These are phyloP conservation scores for Naganishia vishniacii DNA, from an alignment of 768 basidiomycete genomes.

Conservation along the genomic window DNA sequence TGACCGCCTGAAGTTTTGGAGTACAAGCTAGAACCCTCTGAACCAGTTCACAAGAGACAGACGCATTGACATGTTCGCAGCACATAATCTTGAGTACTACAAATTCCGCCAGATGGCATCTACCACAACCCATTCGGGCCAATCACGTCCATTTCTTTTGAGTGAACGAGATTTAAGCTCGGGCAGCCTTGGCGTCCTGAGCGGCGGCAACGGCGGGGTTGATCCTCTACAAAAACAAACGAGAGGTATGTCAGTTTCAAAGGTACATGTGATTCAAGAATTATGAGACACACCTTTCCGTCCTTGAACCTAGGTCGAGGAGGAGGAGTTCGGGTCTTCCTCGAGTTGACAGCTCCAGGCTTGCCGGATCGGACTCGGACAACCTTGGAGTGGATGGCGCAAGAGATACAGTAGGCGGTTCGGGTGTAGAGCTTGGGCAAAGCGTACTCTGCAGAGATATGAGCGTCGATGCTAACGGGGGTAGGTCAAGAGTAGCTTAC, in stretches of 20 bases:
- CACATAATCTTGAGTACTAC: conserved; percentile 2
- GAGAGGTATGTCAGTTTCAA: neutral
- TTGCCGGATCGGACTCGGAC: conserved; percentile 95
- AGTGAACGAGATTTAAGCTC: conserved; percentile 16
- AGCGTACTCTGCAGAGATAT: conserved; percentile 70
- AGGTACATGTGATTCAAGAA: conserved; percentile 20
- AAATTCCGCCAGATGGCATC: conserved; percentile 12
- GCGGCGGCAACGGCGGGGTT: conserved; percentile 92
- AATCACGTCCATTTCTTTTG: conserved; percentile 16
- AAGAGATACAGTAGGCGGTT: conserved; percentile 97
- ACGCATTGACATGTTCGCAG: neutral
- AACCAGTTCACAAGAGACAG: no score
- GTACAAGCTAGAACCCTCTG: no score
- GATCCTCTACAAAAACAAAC: conserved; percentile 64
- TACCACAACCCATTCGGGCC: conserved; percentile 2
- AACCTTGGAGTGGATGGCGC: conserved; percentile 98
- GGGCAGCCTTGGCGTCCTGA: conserved; percentile 55
- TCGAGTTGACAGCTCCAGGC: conserved; percentile 63
- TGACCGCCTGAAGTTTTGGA: no score
- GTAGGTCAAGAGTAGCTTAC: conserved; percentile 53
- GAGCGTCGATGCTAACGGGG: no score
- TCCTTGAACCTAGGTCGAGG: conserved; percentile 87
- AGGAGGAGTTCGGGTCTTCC: conserved; percentile 85
- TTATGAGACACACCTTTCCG: conserved; percentile 46
- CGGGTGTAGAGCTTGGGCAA: conserved; percentile 98